phyloP scores from a whole-genome alignment of 805 yeast species.

The Pichia californica region DNA sequence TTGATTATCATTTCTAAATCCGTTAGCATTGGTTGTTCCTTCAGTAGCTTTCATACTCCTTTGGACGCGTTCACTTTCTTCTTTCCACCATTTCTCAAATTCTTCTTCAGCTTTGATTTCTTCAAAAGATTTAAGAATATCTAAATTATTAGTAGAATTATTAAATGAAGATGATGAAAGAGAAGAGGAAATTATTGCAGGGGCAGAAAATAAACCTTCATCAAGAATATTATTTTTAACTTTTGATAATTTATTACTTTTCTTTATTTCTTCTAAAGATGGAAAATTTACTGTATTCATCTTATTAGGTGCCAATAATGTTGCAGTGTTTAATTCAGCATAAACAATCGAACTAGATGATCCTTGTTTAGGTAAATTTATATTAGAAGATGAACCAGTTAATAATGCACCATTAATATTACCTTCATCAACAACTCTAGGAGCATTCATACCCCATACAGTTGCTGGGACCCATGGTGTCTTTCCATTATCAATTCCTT shows the following conservation, averaged over 20 bases:
- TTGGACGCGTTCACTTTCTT: conserved; percentile 66
- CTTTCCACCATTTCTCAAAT: conserved; percentile 85
- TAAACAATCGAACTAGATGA: conserved; percentile 1
- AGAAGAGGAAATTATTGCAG: too few relatives aligned
- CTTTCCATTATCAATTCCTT: background rate
- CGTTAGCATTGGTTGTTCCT: too few relatives aligned
- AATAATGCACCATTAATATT: too few relatives aligned
- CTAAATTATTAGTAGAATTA: background rate
- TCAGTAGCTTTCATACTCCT: conserved; percentile 27
- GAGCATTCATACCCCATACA: conserved; percentile 12
- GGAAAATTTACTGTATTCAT: conserved; percentile 17
- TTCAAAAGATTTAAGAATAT: conserved; percentile 35
- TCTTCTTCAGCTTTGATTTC: conserved; percentile 79
- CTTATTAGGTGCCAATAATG: conserved; percentile 39
- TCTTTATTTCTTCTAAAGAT: conserved; percentile 10
- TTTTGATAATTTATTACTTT: background rate
- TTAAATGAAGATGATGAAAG: background rate
- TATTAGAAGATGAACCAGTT: background rate
- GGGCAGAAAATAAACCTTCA: background rate
- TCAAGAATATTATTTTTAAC: background rate
- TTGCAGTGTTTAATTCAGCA: conserved; percentile 12
- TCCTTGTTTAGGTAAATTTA: too few relatives aligned
- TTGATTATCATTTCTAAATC: too few relatives aligned
- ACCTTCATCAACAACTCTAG: conserved; percentile 11
- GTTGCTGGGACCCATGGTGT: conserved; percentile 1